Base-by-base conservation (phyloP, 768 basidiomycete species). In the Boletus eberwhitei region DNA sequence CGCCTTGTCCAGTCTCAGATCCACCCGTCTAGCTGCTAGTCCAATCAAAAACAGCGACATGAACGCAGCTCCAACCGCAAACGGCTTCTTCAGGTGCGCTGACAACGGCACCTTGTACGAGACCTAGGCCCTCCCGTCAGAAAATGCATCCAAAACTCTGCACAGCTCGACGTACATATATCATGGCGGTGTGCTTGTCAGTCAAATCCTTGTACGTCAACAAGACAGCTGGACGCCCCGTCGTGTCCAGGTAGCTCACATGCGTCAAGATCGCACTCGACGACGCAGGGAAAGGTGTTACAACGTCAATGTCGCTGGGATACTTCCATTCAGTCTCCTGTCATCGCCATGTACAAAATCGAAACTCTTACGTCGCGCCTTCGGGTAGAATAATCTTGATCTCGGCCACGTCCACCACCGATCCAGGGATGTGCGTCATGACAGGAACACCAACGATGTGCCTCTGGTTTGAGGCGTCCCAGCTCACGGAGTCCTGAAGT, bases 191-290 rank as follows among this genome's bases (percentile, higher is more conserved):
- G 67, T 98, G 95, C 60, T 80, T 85, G 65, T 89, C 82, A 0
- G 92, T 93, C 56, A 93, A 75, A 53, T 87, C 73, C 50, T 81
- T 74, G 74, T 93, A 96, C 51, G 76, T 70, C 60, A 98, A 77
- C 6, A 81, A 82, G 54, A 98, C 73, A 7, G 80, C 79, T 9
- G 94, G 94, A 26, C 95, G 86, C 31, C 97, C 97, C 39, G 77
- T 79, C 36, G 94, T 92, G 70, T 99, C 97, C 29, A 99, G 84
- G 73, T 96, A 98, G 5, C 91, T 91, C 57, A 79, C 81, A 62
- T 93, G 88, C 17, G 77, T 88, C n/a, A 80, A 82, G 48, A 82
- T 71, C 48, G 66, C 71, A 64, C 81, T 85, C 13, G 79, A 75
- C 50, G 84, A 71, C 13, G 92, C 81, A 7, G 86, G 77, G 79